Evolutionary conservation across 306 rosid species (phyloP), one percentile per base, ranked within the genome.

Genomic region (Morella rubra): DNA sequence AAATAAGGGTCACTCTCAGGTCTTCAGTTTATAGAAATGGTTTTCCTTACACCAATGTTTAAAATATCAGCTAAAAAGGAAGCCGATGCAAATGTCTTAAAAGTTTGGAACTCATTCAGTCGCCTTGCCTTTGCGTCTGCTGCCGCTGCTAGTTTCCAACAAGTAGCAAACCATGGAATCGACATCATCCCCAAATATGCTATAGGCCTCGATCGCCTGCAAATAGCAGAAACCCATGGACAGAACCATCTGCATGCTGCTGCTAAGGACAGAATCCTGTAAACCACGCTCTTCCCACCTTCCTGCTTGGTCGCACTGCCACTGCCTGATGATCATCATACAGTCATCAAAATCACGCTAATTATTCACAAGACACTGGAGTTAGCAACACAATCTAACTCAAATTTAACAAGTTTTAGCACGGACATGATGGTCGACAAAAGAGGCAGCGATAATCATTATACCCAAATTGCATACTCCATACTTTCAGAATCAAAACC

Each of bases 121-220:
- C 59, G 97, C 99, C 88, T 95, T 95, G 58, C 99, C 97, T 83
- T 95, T 95, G 47, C 92, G 86, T 79, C 97, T 83, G 91, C 91
- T 83, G 82, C 91, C 86, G 73, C 84, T 87, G 80, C 89, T 87
- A 41, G 93, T 89, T 82, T 95, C 99, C 86, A 92, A 66, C 81
- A 95, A 76, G 87, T 90, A 95, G 71, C 90, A 89, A 16, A 95
- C 89, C 93, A 95, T 89, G 7, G 99, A 95, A 80, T 95, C 97
- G 5, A 90, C 99, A 72, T 95, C 97, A 44, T 95, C 99, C 50
- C 99, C 97, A 69, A 95, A 95, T 78, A 95, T 87, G 85, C 91
- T 92, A 85, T 92, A 91, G 0, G 99, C 99, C 81, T 95, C 97
- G 0, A 89, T 85, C 14, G 83, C 96, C 88, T 91, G 97, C 20